Conservation (phyloP, 2,329 filamentous ascomycete species). For the Ilyonectria mors-panacis region DNA sequence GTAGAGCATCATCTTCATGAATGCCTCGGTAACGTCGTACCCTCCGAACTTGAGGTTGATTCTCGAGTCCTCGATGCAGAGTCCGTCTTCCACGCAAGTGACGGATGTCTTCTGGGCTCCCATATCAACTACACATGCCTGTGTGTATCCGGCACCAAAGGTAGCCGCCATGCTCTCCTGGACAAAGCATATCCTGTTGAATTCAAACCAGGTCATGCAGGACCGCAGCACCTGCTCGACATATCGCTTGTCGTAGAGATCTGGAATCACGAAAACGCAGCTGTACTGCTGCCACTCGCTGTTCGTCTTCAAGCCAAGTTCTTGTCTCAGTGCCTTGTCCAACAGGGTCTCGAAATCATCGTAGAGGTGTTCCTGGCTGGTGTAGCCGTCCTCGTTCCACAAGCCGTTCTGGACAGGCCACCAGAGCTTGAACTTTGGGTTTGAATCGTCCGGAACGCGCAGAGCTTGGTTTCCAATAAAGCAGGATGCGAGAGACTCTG, state of each 20-base stretch:
- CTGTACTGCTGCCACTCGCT: constrained; percentile 92
- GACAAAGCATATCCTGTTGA: constrained; percentile 91
- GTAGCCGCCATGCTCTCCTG: constrained; percentile 96
- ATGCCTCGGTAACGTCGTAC: constrained; percentile 91
- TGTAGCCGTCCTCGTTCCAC: constrained; percentile 92
- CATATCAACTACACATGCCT: constrained; percentile 94
- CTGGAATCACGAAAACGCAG: constrained; percentile 96
- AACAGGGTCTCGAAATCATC: constrained; percentile 91
- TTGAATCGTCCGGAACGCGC: constrained; percentile 90
- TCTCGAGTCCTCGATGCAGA: constrained; percentile 93
- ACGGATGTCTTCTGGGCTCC: constrained; percentile 98
- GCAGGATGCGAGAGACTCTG: constrained; percentile 72
- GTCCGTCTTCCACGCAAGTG: constrained; percentile 95
- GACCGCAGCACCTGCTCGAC: constrained; percentile 89
- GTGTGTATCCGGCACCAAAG: constrained; percentile 94
- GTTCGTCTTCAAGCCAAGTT: constrained; percentile 83
- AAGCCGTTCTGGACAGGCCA: constrained; percentile 92
- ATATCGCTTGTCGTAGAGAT: constrained; percentile 95
- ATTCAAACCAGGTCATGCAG: constrained; percentile 90
- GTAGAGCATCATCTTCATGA: constrained; percentile 97
- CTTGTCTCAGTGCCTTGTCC: constrained; percentile 87
- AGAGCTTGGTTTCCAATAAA: constrained; percentile 87
- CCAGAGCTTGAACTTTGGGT: constrained; percentile 90
- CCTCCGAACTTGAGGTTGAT: constrained; percentile 97
- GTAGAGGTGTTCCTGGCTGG: constrained; percentile 82